phyloP scores from a whole-genome alignment of 108 stramenopile species.

The Pinguiococcus pyrenoidosus region DNA sequence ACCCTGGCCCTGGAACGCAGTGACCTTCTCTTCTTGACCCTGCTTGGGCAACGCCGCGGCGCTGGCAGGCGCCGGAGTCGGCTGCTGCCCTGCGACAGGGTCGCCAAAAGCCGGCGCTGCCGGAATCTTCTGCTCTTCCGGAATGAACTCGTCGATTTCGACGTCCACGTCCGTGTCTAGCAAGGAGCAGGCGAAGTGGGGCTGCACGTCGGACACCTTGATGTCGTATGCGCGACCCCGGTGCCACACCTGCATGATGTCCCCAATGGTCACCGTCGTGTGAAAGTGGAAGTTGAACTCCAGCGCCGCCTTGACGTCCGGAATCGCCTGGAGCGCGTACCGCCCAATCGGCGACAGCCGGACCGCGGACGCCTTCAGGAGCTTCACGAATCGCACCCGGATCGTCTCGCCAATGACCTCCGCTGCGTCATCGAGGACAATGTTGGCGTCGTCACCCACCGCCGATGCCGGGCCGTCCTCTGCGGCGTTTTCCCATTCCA shows the following conservation, averaged over 20 bases:
- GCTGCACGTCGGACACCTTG: slow-evolving; percentile 5
- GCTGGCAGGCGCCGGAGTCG: too few species aligned
- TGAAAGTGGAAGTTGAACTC: slow-evolving; percentile 20
- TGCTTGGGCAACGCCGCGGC: too few species aligned
- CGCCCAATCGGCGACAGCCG: slow-evolving; percentile 14
- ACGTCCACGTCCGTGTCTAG: too few species aligned
- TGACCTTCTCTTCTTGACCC: too few species aligned
- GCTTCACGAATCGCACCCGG: slow-evolving; percentile 7
- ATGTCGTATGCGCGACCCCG: slow-evolving; percentile 17
- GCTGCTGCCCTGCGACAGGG: slow-evolving; percentile 2
- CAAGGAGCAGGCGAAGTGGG: too few species aligned
- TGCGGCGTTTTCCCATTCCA: neutral
- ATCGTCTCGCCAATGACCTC: slow-evolving; percentile 2
- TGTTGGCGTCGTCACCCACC: neutral
- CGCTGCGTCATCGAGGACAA: neutral
- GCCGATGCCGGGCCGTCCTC: neutral
- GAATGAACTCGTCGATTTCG: too few species aligned
- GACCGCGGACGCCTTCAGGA: slow-evolving; percentile 17
- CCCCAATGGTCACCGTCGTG: slow-evolving; percentile 15
- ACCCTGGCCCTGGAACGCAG: too few species aligned
- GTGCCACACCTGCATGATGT: slow-evolving; percentile 15
- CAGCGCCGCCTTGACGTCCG: slow-evolving; percentile 21
- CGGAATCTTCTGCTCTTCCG: too few species aligned
- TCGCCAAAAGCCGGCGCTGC: too few species aligned
- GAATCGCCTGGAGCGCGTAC: too few species aligned